These are phyloP conservation scores for Claviceps sp. DNA, from an alignment of 2,329 filamentous ascomycete species.

Conservation along the genomic window DNA sequence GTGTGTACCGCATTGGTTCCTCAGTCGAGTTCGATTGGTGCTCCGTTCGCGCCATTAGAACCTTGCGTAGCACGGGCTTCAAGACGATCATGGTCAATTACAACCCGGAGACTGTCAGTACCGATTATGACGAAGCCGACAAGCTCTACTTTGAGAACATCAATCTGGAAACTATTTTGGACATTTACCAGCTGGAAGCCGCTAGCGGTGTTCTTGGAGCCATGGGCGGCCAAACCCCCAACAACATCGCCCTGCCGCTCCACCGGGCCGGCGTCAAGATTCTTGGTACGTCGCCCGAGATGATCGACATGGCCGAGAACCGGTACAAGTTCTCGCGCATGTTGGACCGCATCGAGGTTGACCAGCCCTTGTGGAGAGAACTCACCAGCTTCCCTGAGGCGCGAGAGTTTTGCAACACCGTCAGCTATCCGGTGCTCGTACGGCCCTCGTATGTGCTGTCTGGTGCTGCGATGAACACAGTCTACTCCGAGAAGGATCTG, in stretches of 20 bases:
- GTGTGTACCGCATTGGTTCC: slow-evolving; percentile 92
- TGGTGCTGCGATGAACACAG: slow-evolving; percentile 97
- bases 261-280: slow-evolving; percentile 84
- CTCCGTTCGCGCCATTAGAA: slow-evolving; percentile 85
- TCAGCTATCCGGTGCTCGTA: slow-evolving; percentile 87
- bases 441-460: slow-evolving; percentile 94
- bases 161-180: slow-evolving; percentile 75
- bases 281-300: slow-evolving; percentile 90
- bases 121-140: slow-evolving; percentile 91
- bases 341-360: slow-evolving; percentile 86
- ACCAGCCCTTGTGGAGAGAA: slow-evolving; percentile 97
- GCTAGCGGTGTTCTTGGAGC: slow-evolving; percentile 79
- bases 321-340: slow-evolving; percentile 98
- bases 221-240: slow-evolving; percentile 95
- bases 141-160: slow-evolving; percentile 95
- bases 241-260: slow-evolving; percentile 89
- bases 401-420: slow-evolving; percentile 70
- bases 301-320: slow-evolving; percentile 97
- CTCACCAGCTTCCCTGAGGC: slow-evolving; percentile 90
- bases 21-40: slow-evolving; percentile 99
- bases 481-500: slow-evolving; percentile 89
- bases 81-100: slow-evolving; percentile 97
- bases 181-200: slow-evolving; percentile 82
- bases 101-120: slow-evolving; percentile 80
- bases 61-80: slow-evolving; percentile 66